Evolutionary conservation across 2,329 filamentous ascomycete genomes (phyloP).

Genomic region (Pseudogymnoascus sp.): DNA sequence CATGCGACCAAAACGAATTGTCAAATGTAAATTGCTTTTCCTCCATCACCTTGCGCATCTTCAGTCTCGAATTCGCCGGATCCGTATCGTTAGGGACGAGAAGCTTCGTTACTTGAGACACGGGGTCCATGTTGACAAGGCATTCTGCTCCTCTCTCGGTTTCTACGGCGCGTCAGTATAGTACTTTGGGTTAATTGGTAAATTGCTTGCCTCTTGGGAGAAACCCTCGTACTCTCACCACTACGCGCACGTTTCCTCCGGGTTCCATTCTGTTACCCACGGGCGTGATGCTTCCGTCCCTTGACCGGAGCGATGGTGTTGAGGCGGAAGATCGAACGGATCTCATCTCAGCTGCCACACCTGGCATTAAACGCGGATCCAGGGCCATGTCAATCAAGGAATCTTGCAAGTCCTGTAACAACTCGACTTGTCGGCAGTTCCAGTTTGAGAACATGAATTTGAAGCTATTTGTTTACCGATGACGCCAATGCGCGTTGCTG

Average conservation of each 20-base stretch:
- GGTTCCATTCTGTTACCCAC: constrained; percentile 46
- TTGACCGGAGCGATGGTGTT: constrained; percentile 68
- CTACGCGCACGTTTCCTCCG: constrained; percentile 73
- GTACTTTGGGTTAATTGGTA: background rate
- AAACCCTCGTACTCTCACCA: constrained; percentile 73
- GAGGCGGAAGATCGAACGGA: constrained; percentile 60
- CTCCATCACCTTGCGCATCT: constrained; percentile 67
- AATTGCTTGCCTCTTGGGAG: constrained; percentile 60
- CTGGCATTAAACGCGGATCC: constrained; percentile 39
- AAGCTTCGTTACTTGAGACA: constrained; percentile 76
- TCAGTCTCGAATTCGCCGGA: constrained; percentile 48
- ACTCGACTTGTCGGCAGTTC: constrained; percentile 22
- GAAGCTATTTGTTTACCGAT: constrained; percentile 14
- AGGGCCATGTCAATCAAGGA: constrained; percentile 34
- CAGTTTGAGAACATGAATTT: constrained; percentile 25
- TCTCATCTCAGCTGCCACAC: constrained; percentile 31
- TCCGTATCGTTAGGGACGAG: constrained; percentile 56
- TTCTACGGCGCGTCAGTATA: constrained; percentile 46
- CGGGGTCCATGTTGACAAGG: constrained; percentile 84
- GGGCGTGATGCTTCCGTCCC: constrained; percentile 57
- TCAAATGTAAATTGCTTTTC: constrained; percentile 94
- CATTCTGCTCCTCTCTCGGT: constrained; percentile 73
- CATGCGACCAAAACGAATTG: constrained; percentile 96
- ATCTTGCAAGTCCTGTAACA: constrained; percentile 24
- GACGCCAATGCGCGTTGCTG: constrained; percentile 13